Percentiles rank a stretch among this genome's conserved stretches.
Evolutionary conservation across 2,329 filamentous ascomycete species (phyloP).

Genomic region (Fusarium sp.): DNA sequence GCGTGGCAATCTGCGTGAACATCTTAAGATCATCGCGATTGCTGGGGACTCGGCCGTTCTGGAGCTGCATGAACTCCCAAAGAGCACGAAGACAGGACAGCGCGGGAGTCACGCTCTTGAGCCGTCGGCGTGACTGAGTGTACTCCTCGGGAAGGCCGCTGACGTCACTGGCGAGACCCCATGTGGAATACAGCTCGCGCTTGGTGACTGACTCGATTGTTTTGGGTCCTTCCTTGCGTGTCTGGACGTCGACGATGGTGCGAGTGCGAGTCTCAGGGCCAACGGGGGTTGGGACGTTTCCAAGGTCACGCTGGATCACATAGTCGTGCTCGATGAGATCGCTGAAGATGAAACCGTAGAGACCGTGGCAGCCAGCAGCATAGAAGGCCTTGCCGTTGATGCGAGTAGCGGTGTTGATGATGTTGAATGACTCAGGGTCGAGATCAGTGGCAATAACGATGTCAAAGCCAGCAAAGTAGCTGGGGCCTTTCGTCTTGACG

Average conservation of each 20-base stretch:
- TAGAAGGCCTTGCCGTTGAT: slow-evolving; percentile 88
- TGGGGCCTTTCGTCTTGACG: slow-evolving; percentile 77
- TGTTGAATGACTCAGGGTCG: slow-evolving; percentile 79
- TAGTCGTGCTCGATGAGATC: slow-evolving; percentile 94
- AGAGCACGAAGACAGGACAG: slow-evolving; percentile 90
- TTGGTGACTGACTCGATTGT: slow-evolving; percentile 90
- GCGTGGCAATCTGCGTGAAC: slow-evolving; percentile 84
- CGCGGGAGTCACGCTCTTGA: slow-evolving; percentile 84
- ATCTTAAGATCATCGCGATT: slow-evolving; percentile 77
- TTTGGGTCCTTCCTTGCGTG: slow-evolving; percentile 78
- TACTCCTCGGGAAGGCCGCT: slow-evolving; percentile 82
- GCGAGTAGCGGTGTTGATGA: slow-evolving; percentile 90
- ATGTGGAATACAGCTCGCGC: slow-evolving; percentile 89
- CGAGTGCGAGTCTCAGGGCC: slow-evolving; percentile 84
- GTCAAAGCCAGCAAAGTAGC: slow-evolving; percentile 86
- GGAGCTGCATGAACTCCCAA: slow-evolving; percentile 81
- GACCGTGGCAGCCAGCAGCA: slow-evolving; percentile 86
- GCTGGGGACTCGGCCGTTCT: slow-evolving; percentile 68
- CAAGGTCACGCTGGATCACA: slow-evolving; percentile 86
- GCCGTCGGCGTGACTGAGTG: slow-evolving; percentile 75
- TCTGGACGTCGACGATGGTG: slow-evolving; percentile 79
- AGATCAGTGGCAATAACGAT: slow-evolving; percentile 93
- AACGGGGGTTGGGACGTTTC: slow-evolving; percentile 77
- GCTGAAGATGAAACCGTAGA: slow-evolving; percentile 96
- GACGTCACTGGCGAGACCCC: slow-evolving; percentile 85